phyloP scores from a whole-genome alignment of 2,329 filamentous ascomycete genomes.

The Septoria petroselini region DNA sequence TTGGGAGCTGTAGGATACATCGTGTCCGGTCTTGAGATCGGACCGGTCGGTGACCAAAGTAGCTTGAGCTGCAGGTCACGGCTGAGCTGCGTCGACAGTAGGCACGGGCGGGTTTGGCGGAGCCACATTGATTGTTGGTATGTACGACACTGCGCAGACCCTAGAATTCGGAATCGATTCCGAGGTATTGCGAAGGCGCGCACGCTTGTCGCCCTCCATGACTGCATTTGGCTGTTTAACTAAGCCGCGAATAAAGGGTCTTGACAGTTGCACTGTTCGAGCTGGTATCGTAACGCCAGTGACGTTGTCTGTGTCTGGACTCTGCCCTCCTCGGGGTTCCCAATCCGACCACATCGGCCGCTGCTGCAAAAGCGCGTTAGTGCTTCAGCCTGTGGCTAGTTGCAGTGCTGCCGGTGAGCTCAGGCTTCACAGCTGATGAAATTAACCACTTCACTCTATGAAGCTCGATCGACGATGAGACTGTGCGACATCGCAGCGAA shows the following conservation, averaged over 20 bases:
- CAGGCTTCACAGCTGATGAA: conserved; percentile 1
- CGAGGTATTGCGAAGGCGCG: no score
- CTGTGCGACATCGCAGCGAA: conserved; percentile 11
- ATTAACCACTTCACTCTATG: conserved; percentile 1
- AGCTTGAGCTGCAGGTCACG: conserved; percentile 19
- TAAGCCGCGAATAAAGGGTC: no score
- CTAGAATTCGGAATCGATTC: no score
- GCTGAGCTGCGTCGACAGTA: conserved; percentile 10
- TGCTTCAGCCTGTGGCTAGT: conserved; percentile 4
- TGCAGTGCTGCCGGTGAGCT: not conserved
- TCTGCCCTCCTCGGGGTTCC: no score
- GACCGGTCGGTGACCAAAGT: conserved; percentile 13
- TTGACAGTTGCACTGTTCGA: no score
- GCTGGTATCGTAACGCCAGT: no score
- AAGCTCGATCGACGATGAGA: not conserved
- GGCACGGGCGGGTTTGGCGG: conserved; percentile 21
- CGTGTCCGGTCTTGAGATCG: conserved; percentile 19
- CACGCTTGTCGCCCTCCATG: no score
- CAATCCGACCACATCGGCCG: not conserved
- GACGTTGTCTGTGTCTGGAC: no score
- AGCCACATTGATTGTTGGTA: conserved; percentile 18
- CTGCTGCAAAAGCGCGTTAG: not conserved
- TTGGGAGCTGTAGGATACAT: conserved; percentile 14
- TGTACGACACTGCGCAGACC: conserved; percentile 16
- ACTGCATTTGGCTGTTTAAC: no score